phyloP scores from a whole-genome alignment of 2,329 filamentous ascomycete species.

The Neobulgaria alba region DNA sequence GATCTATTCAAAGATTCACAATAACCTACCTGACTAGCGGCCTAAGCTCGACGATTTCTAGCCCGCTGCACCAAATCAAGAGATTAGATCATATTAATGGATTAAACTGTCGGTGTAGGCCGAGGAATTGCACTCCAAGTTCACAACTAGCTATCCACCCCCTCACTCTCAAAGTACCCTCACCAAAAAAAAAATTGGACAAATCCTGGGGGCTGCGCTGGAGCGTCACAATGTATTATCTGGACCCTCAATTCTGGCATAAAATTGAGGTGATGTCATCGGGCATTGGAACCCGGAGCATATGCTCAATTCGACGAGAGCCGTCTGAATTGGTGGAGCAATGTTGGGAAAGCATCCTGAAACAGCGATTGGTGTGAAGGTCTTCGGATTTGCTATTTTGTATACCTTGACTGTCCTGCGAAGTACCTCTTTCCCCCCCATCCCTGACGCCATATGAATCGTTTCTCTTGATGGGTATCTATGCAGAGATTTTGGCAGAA shows the following conservation, averaged over 20 bases:
- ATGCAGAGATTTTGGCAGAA: constrained; percentile 58
- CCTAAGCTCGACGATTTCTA: too few species aligned
- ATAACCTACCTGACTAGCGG: too few species aligned
- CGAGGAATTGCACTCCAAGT: too few species aligned
- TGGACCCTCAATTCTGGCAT: constrained; percentile 2
- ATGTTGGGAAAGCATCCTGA: neutral
- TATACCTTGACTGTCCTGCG: constrained; percentile 13
- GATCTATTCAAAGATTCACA: too few species aligned
- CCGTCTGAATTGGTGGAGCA: constrained; percentile 2
- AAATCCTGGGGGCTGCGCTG: constrained; percentile 7
- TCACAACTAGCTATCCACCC: too few species aligned
- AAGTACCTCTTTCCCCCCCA: constrained; percentile 3
- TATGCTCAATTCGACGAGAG: constrained; percentile 16
- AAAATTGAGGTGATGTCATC: constrained; percentile 20
- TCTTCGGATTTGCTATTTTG: constrained; percentile 8
- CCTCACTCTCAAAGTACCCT: too few species aligned
- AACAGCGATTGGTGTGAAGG: constrained; percentile 1
- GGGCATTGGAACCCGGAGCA: constrained; percentile 10
- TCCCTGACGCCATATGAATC: constrained; percentile 18
- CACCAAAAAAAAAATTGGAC: too few species aligned
- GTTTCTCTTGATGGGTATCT: constrained; percentile 9
- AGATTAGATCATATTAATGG: too few species aligned
- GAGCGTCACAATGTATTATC: constrained; percentile 11
- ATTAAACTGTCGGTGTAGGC: too few species aligned
- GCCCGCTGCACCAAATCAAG: too few species aligned